Evolutionary conservation across 2,329 filamentous ascomycete genomes (phyloP).

Genomic region (Pseudocercospora eumusae): DNA sequence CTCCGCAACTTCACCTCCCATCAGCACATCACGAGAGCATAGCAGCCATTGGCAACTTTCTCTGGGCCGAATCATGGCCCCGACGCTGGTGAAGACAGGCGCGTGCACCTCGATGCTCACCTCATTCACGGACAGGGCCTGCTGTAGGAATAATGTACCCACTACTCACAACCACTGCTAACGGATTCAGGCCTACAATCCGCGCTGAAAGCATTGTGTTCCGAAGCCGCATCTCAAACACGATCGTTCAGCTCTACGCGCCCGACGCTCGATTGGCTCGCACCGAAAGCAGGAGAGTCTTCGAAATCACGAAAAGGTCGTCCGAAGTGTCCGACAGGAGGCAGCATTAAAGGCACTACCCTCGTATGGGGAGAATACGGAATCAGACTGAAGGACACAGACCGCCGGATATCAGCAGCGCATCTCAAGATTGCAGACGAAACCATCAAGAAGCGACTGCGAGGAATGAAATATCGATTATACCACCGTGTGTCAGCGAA

Average conservation of each 20-base stretch:
- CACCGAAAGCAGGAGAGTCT: slow-evolving; percentile 75
- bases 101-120: slow-evolving; percentile 29
- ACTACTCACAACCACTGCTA: slow-evolving; percentile 14
- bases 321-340: slow-evolving; percentile 83
- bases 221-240: slow-evolving; percentile 25
- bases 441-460: slow-evolving; percentile 82
- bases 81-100: background rate
- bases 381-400: slow-evolving; percentile 87
- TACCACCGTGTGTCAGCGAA: slow-evolving; percentile 92
- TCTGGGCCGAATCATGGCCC: background rate
- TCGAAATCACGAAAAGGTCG: slow-evolving; percentile 89
- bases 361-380: slow-evolving; percentile 97
- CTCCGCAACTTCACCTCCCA: background rate
- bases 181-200: slow-evolving; percentile 43
- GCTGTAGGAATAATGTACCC: slow-evolving; percentile 28
- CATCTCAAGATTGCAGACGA: slow-evolving; percentile 91
- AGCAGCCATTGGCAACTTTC: background rate
- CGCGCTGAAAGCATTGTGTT: slow-evolving; percentile 31
- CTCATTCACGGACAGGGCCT: slow-evolving; percentile 35
- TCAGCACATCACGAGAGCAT: background rate
- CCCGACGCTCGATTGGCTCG: slow-evolving; percentile 68
- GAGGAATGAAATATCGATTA: slow-evolving; percentile 87
- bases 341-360: slow-evolving; percentile 87
- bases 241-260: slow-evolving; percentile 36
- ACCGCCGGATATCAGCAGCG: slow-evolving; percentile 82